These are phyloP conservation scores for Galeopsis tetrahit DNA, from an alignment of 257 asterid genomes.

Conservation along the genomic window DNA sequence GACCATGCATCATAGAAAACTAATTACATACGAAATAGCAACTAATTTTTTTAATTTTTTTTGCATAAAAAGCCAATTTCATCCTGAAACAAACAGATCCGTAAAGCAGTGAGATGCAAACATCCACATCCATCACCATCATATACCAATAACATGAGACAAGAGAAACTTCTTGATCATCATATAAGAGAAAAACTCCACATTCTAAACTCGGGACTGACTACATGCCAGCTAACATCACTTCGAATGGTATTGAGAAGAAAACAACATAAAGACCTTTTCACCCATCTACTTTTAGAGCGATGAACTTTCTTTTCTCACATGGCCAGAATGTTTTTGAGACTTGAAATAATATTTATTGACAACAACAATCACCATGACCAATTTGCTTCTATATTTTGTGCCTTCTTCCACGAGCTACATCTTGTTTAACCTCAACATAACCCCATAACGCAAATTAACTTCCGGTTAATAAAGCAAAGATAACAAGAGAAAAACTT, in stretches of 20 bases:
- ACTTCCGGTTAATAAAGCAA: background rate
- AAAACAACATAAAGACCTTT: background rate
- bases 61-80: background rate
- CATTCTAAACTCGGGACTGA: conserved; percentile 25
- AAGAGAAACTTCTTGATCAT: background rate
- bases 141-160: conserved; percentile 7
- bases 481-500: background rate
- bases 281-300: background rate
- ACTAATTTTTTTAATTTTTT: background rate
- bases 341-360: conserved; percentile 3
- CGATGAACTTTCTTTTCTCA: background rate
- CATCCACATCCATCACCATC: background rate
- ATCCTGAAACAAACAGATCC: conserved; percentile 1
- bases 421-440: background rate
- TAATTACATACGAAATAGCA: background rate
- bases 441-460: background rate
- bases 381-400: background rate
- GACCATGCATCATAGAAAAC: background rate
- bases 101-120: conserved; percentile 14
- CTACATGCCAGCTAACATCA: background rate
- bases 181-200: conserved; percentile 37
- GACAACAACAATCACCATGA: conserved; percentile 2
- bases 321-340: background rate
- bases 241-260: background rate
- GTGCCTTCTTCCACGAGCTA: background rate